Evolutionary conservation across 805 yeast genomes (phyloP).

Genomic region (Metahyphopichia silvanorum): DNA sequence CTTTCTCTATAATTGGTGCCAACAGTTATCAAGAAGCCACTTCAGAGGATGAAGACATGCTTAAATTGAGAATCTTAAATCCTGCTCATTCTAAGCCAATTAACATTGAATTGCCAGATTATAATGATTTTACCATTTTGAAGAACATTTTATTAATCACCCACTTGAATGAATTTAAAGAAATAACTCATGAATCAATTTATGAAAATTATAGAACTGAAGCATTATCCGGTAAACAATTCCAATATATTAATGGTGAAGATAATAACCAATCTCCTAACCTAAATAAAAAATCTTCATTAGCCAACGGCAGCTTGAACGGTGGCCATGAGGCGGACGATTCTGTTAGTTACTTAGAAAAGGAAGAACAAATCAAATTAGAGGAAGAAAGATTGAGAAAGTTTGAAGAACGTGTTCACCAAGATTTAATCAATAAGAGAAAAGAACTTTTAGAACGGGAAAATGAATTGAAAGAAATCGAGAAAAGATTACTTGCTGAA

Average conservation of each 20-base stretch:
- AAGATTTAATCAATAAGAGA: slow-evolving; percentile 75
- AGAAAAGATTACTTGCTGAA: slow-evolving; percentile 61
- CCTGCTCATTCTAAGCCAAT: slow-evolving; percentile 50
- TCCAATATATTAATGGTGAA: slow-evolving; percentile 26
- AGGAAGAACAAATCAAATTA: slow-evolving; percentile 84
- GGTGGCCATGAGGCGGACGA: slow-evolving; percentile 13
- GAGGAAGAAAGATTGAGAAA: slow-evolving; percentile 87
- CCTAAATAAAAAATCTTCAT: neutral
- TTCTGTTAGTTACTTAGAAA: slow-evolving; percentile 40
- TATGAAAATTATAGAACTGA: slow-evolving; percentile 90
- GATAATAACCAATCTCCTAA: neutral
- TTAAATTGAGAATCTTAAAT: slow-evolving; percentile 52
- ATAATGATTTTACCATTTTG: slow-evolving; percentile 76
- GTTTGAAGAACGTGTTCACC: slow-evolving; percentile 86
- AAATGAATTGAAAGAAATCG: slow-evolving; percentile 79
- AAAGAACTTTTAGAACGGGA: slow-evolving; percentile 83
- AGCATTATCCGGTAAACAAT: slow-evolving; percentile 65
- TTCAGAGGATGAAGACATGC: slow-evolving; percentile 24
- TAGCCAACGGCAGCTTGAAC: slow-evolving; percentile 2
- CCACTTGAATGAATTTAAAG: slow-evolving; percentile 85
- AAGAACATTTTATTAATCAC: slow-evolving; percentile 78
- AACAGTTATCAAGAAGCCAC: slow-evolving; percentile 49
- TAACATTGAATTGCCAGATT: slow-evolving; percentile 67
- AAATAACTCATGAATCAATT: slow-evolving; percentile 78
- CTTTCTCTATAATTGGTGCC: slow-evolving; percentile 70